Conservation (phyloP, 805 yeast species). For the Tetrapisispora arboricola region DNA sequence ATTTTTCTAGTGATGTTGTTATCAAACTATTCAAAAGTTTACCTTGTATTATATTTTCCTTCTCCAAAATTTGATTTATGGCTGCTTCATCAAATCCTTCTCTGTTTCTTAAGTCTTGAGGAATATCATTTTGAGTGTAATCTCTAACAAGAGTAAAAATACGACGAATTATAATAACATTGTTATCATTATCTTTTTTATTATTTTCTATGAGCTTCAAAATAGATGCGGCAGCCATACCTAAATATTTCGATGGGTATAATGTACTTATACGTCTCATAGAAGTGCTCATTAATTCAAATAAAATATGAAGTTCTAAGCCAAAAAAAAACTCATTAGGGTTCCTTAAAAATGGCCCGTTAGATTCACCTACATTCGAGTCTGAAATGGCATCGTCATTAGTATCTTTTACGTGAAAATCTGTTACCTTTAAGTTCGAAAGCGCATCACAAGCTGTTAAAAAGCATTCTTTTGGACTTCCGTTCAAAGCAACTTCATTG, state of each 20-base stretch:
- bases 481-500: constrained; percentile 52
- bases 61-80: constrained; percentile 34
- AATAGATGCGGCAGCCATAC: constrained; percentile 54
- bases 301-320: constrained; percentile 51
- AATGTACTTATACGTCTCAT: constrained; percentile 53
- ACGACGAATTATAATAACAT: constrained; percentile 46
- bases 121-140: constrained; percentile 39
- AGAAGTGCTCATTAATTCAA: constrained; percentile 53
- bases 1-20: constrained; percentile 40
- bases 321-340: constrained; percentile 33
- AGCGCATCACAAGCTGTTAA: constrained; percentile 62
- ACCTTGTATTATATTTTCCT: constrained; percentile 55
- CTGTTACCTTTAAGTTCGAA: constrained; percentile 9
- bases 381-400: constrained; percentile 2
- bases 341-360: constrained; percentile 6
- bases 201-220: constrained; percentile 42
- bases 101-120: constrained; percentile 23
- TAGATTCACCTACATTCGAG: constrained; percentile 5
- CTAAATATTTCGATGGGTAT: constrained; percentile 71
- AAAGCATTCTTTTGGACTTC: constrained; percentile 74
- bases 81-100: constrained; percentile 28
- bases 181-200: constrained; percentile 25
- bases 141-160: constrained; percentile 54
- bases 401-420: constrained; percentile 6
- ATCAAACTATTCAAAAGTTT: constrained; percentile 53